Conservation (phyloP, 495 filamentous ascomycete genomes). For the Xylaria sp. region DNA sequence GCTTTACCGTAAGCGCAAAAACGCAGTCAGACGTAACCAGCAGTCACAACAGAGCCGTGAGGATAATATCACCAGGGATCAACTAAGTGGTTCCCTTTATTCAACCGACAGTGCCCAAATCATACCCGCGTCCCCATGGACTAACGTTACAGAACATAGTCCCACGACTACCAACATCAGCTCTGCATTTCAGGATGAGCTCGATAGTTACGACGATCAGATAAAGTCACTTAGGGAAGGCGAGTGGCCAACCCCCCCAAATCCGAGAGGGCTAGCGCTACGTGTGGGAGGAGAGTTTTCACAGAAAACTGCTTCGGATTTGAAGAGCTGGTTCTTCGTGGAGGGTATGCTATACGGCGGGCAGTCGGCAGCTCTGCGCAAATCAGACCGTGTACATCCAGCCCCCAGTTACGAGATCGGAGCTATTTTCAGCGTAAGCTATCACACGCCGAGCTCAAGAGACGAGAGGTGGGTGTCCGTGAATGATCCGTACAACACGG, state of each 20-base stretch:
- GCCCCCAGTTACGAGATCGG: slow-evolving; percentile 21
- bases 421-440: slow-evolving; percentile 32
- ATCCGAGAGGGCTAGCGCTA: slow-evolving; percentile 11
- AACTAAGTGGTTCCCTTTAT: not conserved
- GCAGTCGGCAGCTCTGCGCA: slow-evolving; percentile 20
- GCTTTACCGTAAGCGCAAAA: slow-evolving; percentile 7
- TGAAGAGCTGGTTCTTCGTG: slow-evolving; percentile 26
- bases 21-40: not conserved
- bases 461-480: slow-evolving; percentile 28
- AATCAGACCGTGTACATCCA: slow-evolving; percentile 25
- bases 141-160: not conserved
- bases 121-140: not conserved
- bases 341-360: slow-evolving; percentile 24
- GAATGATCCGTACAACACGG: slow-evolving; percentile 32
- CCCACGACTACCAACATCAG: slow-evolving; percentile 7
- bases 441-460: slow-evolving; percentile 16
- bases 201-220: slow-evolving; percentile 25
- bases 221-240: slow-evolving; percentile 2
- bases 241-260: slow-evolving; percentile 29
- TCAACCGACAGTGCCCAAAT: not conserved
- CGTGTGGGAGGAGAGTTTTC: slow-evolving; percentile 25
- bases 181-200: slow-evolving; percentile 16
- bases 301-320: not conserved
- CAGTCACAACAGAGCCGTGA: not conserved
- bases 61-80: no score